These are phyloP conservation scores for Candida anutae DNA, from an alignment of 1,139 yeast genomes.

Conservation along the genomic window DNA sequence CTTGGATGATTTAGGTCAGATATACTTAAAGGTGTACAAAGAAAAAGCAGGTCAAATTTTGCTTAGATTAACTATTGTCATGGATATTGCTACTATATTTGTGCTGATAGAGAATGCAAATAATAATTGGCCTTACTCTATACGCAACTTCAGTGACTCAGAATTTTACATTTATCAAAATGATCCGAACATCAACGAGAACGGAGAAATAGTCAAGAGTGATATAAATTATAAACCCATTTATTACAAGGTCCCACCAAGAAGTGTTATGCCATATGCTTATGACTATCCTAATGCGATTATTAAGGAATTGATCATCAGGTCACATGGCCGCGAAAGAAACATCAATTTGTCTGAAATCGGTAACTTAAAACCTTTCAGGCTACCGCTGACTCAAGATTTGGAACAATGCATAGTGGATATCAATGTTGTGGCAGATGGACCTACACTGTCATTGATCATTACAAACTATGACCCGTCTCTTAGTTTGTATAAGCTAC, in stretches of 20 bases:
- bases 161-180: constrained; percentile 84
- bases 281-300: constrained; percentile 96
- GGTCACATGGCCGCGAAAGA: constrained; percentile 69
- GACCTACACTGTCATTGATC: constrained; percentile 84
- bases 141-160: constrained; percentile 77
- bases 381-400: constrained; percentile 47
- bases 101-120: constrained; percentile 68
- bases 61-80: constrained; percentile 61
- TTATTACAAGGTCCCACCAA: constrained; percentile 73
- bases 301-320: constrained; percentile 68
- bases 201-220: constrained; percentile 51
- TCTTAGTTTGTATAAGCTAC: constrained; percentile 61
- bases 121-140: constrained; percentile 85
- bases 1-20: constrained; percentile 76
- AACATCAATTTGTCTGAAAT: constrained; percentile 84
- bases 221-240: constrained; percentile 59
- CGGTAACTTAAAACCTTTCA: constrained; percentile 84
- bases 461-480: constrained; percentile 78
- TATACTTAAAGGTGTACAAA: constrained; percentile 62
- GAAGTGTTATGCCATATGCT: constrained; percentile 95
- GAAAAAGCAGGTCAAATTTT: constrained; percentile 60
- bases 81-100: constrained; percentile 78
- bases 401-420: constrained; percentile 56
- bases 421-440: constrained; percentile 91
- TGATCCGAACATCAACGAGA: constrained; percentile 70